A percentile compares a stretch with the other conserved stretches of the same genome.
Evolutionary conservation across 2,329 filamentous ascomycete species (phyloP).

Genomic region (Fusarium mexicanum): DNA sequence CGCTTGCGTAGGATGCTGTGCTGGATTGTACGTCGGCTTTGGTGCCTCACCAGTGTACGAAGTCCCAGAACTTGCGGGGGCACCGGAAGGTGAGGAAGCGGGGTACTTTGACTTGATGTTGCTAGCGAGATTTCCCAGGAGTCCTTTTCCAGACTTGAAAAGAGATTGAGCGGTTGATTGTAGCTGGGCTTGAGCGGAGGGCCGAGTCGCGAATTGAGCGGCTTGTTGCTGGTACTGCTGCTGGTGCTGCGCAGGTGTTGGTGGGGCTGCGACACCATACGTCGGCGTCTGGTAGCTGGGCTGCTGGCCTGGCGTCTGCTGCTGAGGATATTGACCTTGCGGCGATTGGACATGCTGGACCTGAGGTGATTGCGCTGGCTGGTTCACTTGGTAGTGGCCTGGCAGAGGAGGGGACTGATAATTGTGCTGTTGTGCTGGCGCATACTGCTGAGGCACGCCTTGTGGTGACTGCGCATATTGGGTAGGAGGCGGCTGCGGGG

Average conservation of each 20-base stretch:
- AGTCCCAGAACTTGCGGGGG: not conserved
- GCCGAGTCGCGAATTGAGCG: conserved; percentile 20
- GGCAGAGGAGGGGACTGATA: not conserved
- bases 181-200: not conserved
- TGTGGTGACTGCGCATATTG: not conserved
- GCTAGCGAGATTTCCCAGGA: conserved; percentile 19
- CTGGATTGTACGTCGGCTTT: conserved; percentile 7
- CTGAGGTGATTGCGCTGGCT: not conserved
- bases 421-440: not conserved
- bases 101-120: conserved; percentile 33
- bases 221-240: conserved; percentile 14
- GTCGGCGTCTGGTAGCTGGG: not conserved
- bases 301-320: not conserved
- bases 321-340: not conserved
- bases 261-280: conserved; percentile 17
- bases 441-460: not conserved
- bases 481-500: not conserved
- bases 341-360: not conserved
- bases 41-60: not conserved
- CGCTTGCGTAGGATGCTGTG: conserved; percentile 1
- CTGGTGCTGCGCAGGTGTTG: conserved; percentile 8
- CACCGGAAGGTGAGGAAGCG: not conserved
- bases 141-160: conserved; percentile 12
- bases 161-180: conserved; percentile 21
- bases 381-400: not conserved